A percentile compares a stretch with the other conserved stretches of the same genome.
phyloP scores from a whole-genome alignment of 2,329 filamentous ascomycete species.

The Ilyonectria destructans region DNA sequence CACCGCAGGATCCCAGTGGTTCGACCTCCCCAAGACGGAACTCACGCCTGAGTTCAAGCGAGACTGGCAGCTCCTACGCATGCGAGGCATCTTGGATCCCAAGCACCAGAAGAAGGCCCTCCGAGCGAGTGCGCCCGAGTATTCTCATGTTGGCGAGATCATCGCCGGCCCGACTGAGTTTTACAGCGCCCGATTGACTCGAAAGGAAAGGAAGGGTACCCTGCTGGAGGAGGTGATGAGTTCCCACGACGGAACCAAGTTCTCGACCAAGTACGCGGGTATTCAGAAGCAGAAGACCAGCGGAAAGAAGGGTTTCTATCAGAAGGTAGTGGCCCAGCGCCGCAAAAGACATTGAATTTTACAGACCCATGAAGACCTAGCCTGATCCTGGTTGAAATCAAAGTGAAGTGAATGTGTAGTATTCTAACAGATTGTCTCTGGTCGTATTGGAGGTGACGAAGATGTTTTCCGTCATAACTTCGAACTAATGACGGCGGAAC shows the following conservation, averaged over 20 bases:
- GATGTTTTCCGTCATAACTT: not conserved
- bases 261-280: conserved; percentile 89
- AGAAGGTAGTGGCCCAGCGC: conserved; percentile 74
- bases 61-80: conserved; percentile 90
- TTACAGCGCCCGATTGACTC: conserved; percentile 84
- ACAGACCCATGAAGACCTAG: not conserved
- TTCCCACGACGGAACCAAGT: conserved; percentile 71
- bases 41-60: conserved; percentile 89
- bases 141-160: conserved; percentile 90
- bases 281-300: conserved; percentile 88
- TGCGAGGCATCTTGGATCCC: conserved; percentile 90
- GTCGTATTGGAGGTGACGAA: not conserved
- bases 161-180: conserved; percentile 92
- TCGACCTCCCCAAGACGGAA: conserved; percentile 86
- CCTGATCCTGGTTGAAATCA: not conserved
- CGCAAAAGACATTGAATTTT: conserved; percentile 44
- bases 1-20: conserved; percentile 88
- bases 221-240: conserved; percentile 87
- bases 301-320: conserved; percentile 93
- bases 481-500: not conserved
- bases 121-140: conserved; percentile 79
- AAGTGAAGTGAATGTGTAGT: not conserved
- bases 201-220: conserved; percentile 90
- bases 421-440: not conserved
- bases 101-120: conserved; percentile 95